These are phyloP conservation scores for Hypoxylon sp. DNA, from an alignment of 2,329 filamentous ascomycete species.

Conservation along the genomic window DNA sequence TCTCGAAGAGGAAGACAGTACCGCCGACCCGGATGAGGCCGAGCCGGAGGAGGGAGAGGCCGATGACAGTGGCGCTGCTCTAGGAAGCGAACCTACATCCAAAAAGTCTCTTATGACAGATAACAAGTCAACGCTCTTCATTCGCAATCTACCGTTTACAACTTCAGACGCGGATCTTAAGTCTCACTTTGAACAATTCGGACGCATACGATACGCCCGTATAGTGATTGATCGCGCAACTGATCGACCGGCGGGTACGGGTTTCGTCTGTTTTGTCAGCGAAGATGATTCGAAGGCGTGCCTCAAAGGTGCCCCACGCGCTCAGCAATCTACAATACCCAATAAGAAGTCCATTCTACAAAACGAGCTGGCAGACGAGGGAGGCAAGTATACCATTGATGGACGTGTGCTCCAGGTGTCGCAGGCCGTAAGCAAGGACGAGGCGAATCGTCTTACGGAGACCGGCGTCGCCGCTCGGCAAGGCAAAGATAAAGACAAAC, in stretches of 20 bases:
- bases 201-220: slow-evolving; percentile 88
- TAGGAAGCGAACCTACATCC: slow-evolving; percentile 42
- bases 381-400: slow-evolving; percentile 90
- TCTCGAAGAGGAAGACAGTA: slow-evolving; percentile 55
- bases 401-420: slow-evolving; percentile 88
- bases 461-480: slow-evolving; percentile 76
- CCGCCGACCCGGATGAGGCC: slow-evolving; percentile 67
- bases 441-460: slow-evolving; percentile 82
- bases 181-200: slow-evolving; percentile 89
- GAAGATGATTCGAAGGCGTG: slow-evolving; percentile 82
- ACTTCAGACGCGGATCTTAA: slow-evolving; percentile 86
- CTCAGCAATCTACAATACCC: slow-evolving; percentile 62
- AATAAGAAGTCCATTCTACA: slow-evolving; percentile 87
- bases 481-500: slow-evolving; percentile 85
- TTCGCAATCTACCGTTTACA: slow-evolving; percentile 94
- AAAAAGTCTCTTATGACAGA: slow-evolving; percentile 64
- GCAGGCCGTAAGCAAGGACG: slow-evolving; percentile 85
- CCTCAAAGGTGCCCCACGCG: slow-evolving; percentile 79
- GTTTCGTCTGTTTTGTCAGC: slow-evolving; percentile 93
- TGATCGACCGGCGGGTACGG: slow-evolving; percentile 90
- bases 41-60: slow-evolving; percentile 66
- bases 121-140: slow-evolving; percentile 85
- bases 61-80: slow-evolving; percentile 58
- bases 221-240: slow-evolving; percentile 90
- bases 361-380: slow-evolving; percentile 84